Evolutionary conservation across 129 eudicot genomes (phyloP).

Genomic region (Glebionis coronaria): DNA sequence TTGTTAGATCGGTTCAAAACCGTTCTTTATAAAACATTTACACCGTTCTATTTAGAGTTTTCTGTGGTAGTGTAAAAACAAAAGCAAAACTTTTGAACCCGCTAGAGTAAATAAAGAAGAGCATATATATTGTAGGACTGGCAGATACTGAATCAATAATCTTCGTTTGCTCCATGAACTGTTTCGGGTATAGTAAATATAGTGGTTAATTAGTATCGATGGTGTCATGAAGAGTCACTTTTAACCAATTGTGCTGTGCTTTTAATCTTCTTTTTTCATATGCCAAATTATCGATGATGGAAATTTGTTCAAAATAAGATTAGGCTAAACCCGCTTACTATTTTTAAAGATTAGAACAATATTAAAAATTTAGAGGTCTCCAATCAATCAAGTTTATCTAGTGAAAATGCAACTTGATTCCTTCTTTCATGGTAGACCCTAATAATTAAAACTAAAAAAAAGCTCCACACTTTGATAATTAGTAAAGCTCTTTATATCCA

Average conservation of each 20-base stretch:
- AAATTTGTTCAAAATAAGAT: constrained; percentile 5
- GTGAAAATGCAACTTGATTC: constrained; percentile 14
- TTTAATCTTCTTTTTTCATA: too few relatives aligned
- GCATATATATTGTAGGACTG: constrained; percentile 1
- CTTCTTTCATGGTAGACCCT: constrained; percentile 14
- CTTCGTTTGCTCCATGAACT: too few relatives aligned
- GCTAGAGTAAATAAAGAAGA: constrained; percentile 10
- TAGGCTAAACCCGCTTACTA: background rate
- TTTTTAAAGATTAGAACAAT: constrained; percentile 12
- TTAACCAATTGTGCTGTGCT: too few relatives aligned
- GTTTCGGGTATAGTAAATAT: too few relatives aligned
- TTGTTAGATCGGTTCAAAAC: too few relatives aligned
- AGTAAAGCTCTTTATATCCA: constrained; percentile 14
- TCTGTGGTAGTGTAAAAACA: too few relatives aligned
- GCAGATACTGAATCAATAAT: background rate
- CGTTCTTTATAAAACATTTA: too few relatives aligned
- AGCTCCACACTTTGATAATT: constrained; percentile 24
- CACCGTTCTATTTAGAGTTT: too few relatives aligned
- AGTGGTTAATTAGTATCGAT: too few relatives aligned
- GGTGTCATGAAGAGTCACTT: too few relatives aligned
- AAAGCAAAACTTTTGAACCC: constrained; percentile 16
- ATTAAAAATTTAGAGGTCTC: constrained; percentile 6
- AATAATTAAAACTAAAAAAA: background rate
- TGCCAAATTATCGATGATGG: too few relatives aligned
- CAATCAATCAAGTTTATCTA: too few relatives aligned